phyloP scores from a whole-genome alignment of 2,329 filamentous ascomycete species.

The Trichoderma koningii region DNA sequence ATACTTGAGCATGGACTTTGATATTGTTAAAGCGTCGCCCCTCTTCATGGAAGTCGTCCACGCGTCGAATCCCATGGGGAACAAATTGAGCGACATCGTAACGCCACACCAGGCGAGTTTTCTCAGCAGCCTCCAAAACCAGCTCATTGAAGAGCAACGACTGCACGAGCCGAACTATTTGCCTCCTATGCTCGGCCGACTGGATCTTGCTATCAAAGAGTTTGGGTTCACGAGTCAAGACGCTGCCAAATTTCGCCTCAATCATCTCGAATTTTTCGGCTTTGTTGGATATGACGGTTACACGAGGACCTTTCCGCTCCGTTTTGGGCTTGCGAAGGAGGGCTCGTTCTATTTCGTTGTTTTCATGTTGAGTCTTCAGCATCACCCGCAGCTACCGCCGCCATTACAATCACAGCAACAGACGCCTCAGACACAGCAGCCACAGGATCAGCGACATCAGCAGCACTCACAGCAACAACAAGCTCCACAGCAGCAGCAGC shows the following conservation, averaged over 20 bases:
- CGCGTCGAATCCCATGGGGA: constrained; percentile 48
- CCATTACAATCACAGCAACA: constrained; percentile 38
- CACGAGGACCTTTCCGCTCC: constrained; percentile 51
- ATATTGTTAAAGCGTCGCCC: constrained; percentile 58
- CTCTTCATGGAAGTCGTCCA: constrained; percentile 60
- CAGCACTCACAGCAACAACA: constrained; percentile 29
- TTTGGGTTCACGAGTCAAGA: constrained; percentile 58
- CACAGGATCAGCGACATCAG: neutral
- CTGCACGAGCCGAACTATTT: constrained; percentile 63
- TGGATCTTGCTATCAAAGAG: constrained; percentile 56
- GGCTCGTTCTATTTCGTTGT: constrained; percentile 66
- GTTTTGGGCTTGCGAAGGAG: constrained; percentile 60
- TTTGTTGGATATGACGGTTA: constrained; percentile 57
- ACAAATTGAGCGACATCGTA: constrained; percentile 58
- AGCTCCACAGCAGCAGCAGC: neutral
- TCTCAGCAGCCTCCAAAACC: constrained; percentile 51
- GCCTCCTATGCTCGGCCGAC: constrained; percentile 62
- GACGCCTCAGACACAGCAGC: constrained; percentile 37
- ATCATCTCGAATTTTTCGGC: constrained; percentile 57
- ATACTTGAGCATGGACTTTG: constrained; percentile 60
- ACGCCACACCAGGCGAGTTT: constrained; percentile 55
- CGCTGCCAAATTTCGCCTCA: constrained; percentile 53
- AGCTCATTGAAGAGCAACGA: constrained; percentile 59
- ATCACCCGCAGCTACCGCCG: constrained; percentile 46
- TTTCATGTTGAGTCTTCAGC: constrained; percentile 46